A percentile compares a stretch with the other conserved stretches of the same genome.
These are phyloP conservation scores for Trametes hirsuta DNA, from an alignment of 1,284 basidiomycete species.

Conservation along the genomic window DNA sequence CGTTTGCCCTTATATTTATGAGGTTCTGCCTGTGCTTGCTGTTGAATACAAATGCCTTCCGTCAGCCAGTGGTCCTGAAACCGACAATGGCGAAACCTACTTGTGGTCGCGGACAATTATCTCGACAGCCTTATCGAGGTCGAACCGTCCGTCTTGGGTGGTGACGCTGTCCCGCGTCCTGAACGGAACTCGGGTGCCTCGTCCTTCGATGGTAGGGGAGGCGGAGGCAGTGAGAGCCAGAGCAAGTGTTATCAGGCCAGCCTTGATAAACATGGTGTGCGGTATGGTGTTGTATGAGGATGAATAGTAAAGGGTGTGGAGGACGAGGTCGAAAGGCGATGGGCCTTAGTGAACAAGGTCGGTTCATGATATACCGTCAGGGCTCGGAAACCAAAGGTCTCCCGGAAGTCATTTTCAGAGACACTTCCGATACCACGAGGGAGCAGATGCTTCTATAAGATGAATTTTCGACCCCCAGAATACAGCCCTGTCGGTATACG, in stretches of 20 bases:
- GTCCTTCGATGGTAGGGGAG: constrained; percentile 26
- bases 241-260: constrained; percentile 28
- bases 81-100: constrained; percentile 19
- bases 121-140: constrained; percentile 29
- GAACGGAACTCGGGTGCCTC: constrained; percentile 27
- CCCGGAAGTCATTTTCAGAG: too few species aligned
- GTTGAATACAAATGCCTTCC: not conserved
- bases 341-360: too few species aligned
- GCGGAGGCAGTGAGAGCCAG: constrained; percentile 32
- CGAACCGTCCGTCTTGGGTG: constrained; percentile 31
- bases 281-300: too few species aligned
- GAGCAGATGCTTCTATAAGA: too few species aligned
- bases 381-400: too few species aligned
- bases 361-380: too few species aligned
- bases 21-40: constrained; percentile 37
- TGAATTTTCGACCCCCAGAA: too few species aligned
- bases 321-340: too few species aligned
- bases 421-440: too few species aligned
- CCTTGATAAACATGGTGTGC: constrained; percentile 32
- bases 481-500: too few species aligned
- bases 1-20: constrained; percentile 31
- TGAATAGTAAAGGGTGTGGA: too few species aligned
- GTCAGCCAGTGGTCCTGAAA: not conserved
- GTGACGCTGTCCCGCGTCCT: constrained; percentile 28
- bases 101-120: constrained; percentile 29